Conservation (phyloP, 345 rosid genomes). For the Gossypium australe region DNA sequence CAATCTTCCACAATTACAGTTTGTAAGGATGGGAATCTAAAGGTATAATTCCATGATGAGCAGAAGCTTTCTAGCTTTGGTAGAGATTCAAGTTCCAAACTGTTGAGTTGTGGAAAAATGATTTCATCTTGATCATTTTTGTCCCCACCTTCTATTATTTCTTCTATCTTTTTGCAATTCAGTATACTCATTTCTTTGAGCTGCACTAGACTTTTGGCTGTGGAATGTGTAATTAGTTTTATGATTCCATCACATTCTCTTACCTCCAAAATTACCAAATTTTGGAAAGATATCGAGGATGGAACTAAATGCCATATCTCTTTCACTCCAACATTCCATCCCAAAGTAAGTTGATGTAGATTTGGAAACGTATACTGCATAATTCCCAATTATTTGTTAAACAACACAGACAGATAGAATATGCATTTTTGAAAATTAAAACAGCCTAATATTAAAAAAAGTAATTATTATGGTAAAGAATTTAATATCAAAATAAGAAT, state of each 20-base stretch:
- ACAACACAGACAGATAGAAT: neutral
- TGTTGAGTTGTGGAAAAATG: neutral
- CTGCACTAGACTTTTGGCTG: neutral
- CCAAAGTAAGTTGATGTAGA: neutral
- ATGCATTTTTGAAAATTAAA: neutral
- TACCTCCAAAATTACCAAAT: neutral
- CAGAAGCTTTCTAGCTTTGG: constrained; percentile 2
- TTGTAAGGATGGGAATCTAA: neutral
- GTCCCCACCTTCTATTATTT: neutral
- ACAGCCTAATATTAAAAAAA: neutral
- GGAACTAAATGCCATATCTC: neutral
- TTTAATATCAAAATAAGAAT: neutral
- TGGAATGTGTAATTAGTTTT: neutral
- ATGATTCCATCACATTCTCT: neutral
- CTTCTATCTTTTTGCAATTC: neutral
- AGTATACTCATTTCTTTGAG: neutral
- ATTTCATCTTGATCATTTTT: neutral
- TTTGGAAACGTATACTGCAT: neutral
- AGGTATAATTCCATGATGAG: neutral
- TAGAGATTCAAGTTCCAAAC: neutral
- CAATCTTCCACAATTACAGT: neutral
- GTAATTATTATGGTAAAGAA: neutral
- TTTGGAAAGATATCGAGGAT: neutral
- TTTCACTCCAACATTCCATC: neutral
- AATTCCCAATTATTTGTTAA: neutral